A percentile compares a stretch with the other conserved stretches of the same genome.
phyloP scores from a whole-genome alignment of 2,329 filamentous ascomycete genomes.

The Trichoderma endophyticum region DNA sequence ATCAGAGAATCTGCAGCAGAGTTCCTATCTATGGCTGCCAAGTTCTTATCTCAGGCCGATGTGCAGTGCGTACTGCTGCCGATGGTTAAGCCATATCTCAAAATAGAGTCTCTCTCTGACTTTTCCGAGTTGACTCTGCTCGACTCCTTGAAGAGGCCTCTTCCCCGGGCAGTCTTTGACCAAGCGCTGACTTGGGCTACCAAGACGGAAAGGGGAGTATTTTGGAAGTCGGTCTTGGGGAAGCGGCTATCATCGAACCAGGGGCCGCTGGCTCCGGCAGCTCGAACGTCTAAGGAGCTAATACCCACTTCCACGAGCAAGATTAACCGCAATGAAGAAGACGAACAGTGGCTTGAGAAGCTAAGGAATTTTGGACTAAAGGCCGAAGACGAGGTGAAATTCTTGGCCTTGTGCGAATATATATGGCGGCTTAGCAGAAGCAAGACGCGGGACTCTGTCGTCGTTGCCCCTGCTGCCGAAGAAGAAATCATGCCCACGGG shows the following conservation, averaged over 20 bases:
- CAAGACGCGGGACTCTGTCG: constrained; percentile 52
- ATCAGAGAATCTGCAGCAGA: constrained; percentile 85
- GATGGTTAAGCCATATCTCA: constrained; percentile 77
- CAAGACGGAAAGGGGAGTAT: constrained; percentile 75
- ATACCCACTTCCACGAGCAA: constrained; percentile 58
- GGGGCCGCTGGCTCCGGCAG: constrained; percentile 50
- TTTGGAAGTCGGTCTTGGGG: constrained; percentile 78
- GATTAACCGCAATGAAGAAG: constrained; percentile 78
- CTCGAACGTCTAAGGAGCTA: constrained; percentile 55
- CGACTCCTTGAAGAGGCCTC: constrained; percentile 76
- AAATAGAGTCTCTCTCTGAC: constrained; percentile 61
- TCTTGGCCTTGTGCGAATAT: constrained; percentile 82
- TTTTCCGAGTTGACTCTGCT: constrained; percentile 73
- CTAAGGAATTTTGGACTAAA: constrained; percentile 80
- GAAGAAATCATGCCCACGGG: constrained; percentile 34
- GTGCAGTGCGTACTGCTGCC: constrained; percentile 79
- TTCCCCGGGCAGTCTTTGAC: constrained; percentile 78
- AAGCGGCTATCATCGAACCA: constrained; percentile 64
- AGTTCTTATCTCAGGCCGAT: constrained; percentile 74
- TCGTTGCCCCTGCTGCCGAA: constrained; percentile 26
- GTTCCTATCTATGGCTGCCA: constrained; percentile 74
- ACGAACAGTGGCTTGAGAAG: constrained; percentile 87
- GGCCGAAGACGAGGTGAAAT: constrained; percentile 82
- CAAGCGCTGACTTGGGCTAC: constrained; percentile 81
- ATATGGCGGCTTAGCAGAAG: constrained; percentile 82